Evolutionary conservation across 169 alveolate genomes (phyloP), one percentile per base, ranked within the genome.

Genomic region (Blepharisma undulans): DNA sequence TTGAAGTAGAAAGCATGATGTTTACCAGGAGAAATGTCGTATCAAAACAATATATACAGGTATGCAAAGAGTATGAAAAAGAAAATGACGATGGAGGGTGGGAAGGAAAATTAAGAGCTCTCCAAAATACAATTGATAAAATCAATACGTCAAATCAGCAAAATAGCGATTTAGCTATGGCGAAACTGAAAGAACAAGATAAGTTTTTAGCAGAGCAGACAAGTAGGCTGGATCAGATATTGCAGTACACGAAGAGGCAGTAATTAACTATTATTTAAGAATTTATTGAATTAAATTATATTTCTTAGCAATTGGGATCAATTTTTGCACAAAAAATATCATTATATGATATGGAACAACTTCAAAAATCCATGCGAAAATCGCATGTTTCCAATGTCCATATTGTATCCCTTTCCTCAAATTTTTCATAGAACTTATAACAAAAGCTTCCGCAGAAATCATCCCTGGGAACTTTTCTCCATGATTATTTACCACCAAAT

Each of bases 1-100:
- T 29, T 61, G 91, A 86, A 72, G 91, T 86, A 1, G 91, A 86
- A 72, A 86, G 72, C 72, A 30, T 29, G 66, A 71, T 86, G 91
- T 86, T 86, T 66, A 61, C 29, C 36, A 86, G 72, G 27, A 86
- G 91, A 71, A 33, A 72, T 22, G 25, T 61, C 10, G 72, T 61
- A 22, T 25, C 27, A 1, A 21, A 36, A 34, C 89, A 82, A n/a
- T 82, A 25, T 74, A n/a, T 82, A 25, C 77, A 82, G 12, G 74
- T 25, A 0, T 34, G 74, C 34, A 60, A 22, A 21, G 78, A 82
- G 76, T 60, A 25, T 30, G 74, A 48, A 48, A 60, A 82, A 82
- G 34, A 32, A 14, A 72, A n/a, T 27, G 33, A 36, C 6, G 89
- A 82, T 32, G 78, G 36, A 82, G 89, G 77, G 16, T 82, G 89